Percentiles rank a stretch among this genome's conserved stretches.
phyloP scores from a whole-genome alignment of 2,329 filamentous ascomycete species.

The Colletotrichum filicis region DNA sequence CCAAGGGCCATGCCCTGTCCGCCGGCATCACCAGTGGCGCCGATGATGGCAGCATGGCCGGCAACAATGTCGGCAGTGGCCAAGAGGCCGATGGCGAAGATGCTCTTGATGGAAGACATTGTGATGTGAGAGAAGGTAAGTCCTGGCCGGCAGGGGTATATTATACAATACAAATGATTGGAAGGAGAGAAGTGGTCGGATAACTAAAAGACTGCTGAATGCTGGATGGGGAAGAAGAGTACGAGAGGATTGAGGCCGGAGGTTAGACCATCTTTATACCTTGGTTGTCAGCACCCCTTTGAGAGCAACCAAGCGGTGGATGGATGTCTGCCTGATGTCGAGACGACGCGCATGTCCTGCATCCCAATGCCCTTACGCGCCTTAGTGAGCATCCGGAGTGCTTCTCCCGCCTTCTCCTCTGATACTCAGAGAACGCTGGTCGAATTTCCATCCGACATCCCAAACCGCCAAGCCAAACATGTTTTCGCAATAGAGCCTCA shows the following conservation, averaged over 20 bases:
- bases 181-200: conserved; percentile 25
- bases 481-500: conserved; percentile 2
- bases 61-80: conserved; percentile 65
- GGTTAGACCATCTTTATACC: conserved; percentile 22
- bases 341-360: conserved; percentile 8
- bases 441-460: conserved; percentile 12
- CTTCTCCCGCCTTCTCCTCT: background rate
- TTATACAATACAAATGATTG: conserved; percentile 33
- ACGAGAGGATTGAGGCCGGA: background rate
- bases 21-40: conserved; percentile 67
- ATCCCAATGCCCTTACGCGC: background rate
- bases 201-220: conserved; percentile 17
- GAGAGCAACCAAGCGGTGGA: background rate
- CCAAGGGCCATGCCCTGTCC: conserved; percentile 64
- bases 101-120: conserved; percentile 45
- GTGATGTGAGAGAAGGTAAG: conserved; percentile 34
- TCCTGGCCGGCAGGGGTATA: conserved; percentile 33
- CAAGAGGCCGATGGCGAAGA: conserved; percentile 59
- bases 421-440: background rate
- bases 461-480: conserved; percentile 32
- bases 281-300: background rate
- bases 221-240: conserved; percentile 11
- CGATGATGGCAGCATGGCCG: conserved; percentile 70
- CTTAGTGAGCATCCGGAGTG: background rate
- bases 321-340: conserved; percentile 24